Conservation (phyloP, 2,329 filamentous ascomycete genomes). For the Daldinia sp. region DNA sequence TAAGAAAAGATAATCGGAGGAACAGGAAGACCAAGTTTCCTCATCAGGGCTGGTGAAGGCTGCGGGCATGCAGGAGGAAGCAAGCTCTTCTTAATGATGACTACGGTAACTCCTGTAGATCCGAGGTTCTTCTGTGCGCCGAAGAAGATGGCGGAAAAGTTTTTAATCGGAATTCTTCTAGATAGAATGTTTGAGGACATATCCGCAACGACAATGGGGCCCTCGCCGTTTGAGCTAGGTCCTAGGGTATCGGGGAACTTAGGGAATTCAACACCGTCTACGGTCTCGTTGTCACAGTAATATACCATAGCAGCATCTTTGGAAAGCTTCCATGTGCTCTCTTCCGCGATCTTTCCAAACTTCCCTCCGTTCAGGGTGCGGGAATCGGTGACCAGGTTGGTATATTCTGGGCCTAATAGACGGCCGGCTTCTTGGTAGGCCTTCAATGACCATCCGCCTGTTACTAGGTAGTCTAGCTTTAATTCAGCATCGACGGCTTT, state of each 20-base stretch:
- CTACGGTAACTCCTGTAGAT: constrained; percentile 83
- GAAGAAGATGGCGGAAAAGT: constrained; percentile 87
- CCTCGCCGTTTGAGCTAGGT: constrained; percentile 64
- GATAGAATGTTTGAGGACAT: constrained; percentile 96
- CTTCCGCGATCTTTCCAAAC: constrained; percentile 83
- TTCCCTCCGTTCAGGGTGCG: constrained; percentile 75
- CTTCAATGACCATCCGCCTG: constrained; percentile 90
- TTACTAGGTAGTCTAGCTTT: constrained; percentile 88
- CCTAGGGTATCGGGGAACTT: constrained; percentile 70
- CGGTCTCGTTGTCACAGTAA: constrained; percentile 93
- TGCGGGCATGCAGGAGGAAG: constrained; percentile 73
- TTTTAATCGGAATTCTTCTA: constrained; percentile 76
- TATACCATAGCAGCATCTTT: constrained; percentile 79
- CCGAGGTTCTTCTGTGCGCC: constrained; percentile 96
- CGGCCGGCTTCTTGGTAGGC: constrained; percentile 83
- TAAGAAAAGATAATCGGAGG: constrained; percentile 84
- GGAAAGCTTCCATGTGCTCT: constrained; percentile 78
- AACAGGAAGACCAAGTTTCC: constrained; percentile 78
- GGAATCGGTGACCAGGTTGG: constrained; percentile 80
- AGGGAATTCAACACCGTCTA: constrained; percentile 92
- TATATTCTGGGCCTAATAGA: constrained; percentile 77
- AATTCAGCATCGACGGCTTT: constrained; percentile 74
- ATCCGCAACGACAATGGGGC: constrained; percentile 84
- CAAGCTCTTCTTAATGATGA: constrained; percentile 82
- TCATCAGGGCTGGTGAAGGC: constrained; percentile 73